These are phyloP conservation scores for Coemansia sp. DNA, from an alignment of 192 early-diverging fungal species.

Conservation along the genomic window DNA sequence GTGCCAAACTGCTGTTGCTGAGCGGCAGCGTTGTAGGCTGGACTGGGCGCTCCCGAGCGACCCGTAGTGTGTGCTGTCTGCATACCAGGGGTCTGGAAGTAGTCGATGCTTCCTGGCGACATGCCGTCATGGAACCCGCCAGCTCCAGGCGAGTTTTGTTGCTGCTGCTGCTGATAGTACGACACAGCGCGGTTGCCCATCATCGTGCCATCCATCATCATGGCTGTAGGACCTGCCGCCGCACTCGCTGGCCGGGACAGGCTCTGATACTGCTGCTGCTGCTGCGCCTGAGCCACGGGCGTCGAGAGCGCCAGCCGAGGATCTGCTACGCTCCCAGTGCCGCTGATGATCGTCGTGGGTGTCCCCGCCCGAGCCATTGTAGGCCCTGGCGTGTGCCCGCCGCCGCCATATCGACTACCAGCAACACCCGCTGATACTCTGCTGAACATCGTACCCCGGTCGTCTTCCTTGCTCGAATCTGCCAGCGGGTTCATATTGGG, in stretches of 20 bases:
- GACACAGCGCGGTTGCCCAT: slow-evolving; percentile 20
- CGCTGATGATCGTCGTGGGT: slow-evolving; percentile 41
- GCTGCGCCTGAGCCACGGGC: slow-evolving; percentile 44
- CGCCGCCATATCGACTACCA: not conserved
- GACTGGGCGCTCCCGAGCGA: not conserved
- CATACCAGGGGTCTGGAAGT: slow-evolving; percentile 16
- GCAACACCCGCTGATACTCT: too few species aligned
- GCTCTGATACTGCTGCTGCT: slow-evolving; percentile 30
- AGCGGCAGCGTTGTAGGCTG: not conserved
- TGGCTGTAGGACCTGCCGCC: not conserved
- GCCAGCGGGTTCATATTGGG: slow-evolving; percentile 50
- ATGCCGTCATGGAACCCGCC: slow-evolving; percentile 20
- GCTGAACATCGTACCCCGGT: too few species aligned
- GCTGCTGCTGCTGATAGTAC: slow-evolving; percentile 22
- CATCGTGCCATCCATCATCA: slow-evolving; percentile 15
- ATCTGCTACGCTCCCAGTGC: slow-evolving; percentile 21
- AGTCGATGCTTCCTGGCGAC: slow-evolving; percentile 15
- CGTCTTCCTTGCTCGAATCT: slow-evolving; percentile 6
- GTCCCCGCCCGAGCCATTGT: slow-evolving; percentile 27
- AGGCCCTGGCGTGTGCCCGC: slow-evolving; percentile 18
- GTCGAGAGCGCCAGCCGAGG: slow-evolving; percentile 42
- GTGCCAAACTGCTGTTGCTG: slow-evolving; percentile 11
- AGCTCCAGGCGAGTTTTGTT: slow-evolving; percentile 11
- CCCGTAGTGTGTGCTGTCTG: not conserved
- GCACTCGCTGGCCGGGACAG: not conserved